Percentiles rank a stretch among this genome's conserved stretches.
Conservation (phyloP, 1,284 basidiomycete genomes). For the Pseudozyma flocculosa region DNA sequence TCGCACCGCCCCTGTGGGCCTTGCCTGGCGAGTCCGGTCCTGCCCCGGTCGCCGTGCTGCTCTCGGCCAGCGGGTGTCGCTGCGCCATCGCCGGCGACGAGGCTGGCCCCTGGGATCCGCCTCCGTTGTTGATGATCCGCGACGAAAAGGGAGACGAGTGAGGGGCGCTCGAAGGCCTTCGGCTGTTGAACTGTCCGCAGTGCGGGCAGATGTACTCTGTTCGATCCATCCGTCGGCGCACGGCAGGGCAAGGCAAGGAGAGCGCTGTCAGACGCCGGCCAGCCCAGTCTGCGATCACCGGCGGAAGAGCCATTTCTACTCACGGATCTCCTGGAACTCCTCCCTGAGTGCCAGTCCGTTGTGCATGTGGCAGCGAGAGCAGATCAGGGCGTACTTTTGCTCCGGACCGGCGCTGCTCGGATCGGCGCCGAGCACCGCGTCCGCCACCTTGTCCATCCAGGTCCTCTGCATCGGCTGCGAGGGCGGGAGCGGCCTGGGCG, state of each 20-base stretch:
- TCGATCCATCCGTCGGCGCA: constrained; percentile 5
- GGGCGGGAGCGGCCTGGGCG: constrained; percentile 1
- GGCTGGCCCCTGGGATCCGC: neutral
- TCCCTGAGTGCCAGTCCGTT: constrained; percentile 89
- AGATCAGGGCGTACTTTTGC: constrained; percentile 82
- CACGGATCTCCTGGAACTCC: constrained; percentile 85
- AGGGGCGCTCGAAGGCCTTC: constrained; percentile 50
- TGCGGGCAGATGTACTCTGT: constrained; percentile 74
- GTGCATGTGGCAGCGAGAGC: constrained; percentile 85
- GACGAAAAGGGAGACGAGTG: constrained; percentile 48
- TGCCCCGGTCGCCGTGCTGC: neutral
- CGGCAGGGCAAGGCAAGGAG: neutral
- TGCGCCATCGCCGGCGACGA: neutral
- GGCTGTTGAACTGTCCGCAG: constrained; percentile 71
- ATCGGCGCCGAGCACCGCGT: constrained; percentile 59
- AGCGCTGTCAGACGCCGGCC: neutral
- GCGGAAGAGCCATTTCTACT: constrained; percentile 58
- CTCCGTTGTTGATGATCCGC: neutral
- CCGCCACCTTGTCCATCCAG: constrained; percentile 59
- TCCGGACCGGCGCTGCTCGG: constrained; percentile 56
- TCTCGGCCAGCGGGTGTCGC: neutral
- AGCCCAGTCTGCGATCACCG: no score
- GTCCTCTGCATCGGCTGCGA: constrained; percentile 17
- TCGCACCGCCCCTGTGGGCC: constrained; percentile 18
- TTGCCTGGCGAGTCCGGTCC: constrained; percentile 19